phyloP scores from a whole-genome alignment of 2,329 filamentous ascomycete species.

The Talaromyces sp. region DNA sequence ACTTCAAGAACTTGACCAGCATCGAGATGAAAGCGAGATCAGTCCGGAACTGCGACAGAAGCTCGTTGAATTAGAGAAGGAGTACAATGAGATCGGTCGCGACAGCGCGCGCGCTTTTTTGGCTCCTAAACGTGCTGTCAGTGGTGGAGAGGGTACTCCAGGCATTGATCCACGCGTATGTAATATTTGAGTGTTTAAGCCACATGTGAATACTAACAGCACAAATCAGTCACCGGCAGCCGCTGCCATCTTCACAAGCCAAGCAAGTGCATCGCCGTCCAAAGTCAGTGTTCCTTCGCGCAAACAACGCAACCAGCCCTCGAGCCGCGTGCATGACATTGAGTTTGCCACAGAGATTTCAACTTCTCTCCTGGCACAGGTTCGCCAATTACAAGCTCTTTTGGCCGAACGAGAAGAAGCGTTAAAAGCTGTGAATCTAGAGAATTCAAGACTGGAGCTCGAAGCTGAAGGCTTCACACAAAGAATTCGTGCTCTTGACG shows the following conservation, averaged over 20 bases:
- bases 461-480: slow-evolving; percentile 77
- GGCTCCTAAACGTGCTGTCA: slow-evolving; percentile 71
- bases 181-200: neutral
- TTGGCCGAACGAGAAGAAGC: slow-evolving; percentile 85
- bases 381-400: slow-evolving; percentile 81
- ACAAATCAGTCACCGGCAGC: slow-evolving; percentile 61
- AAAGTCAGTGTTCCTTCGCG: slow-evolving; percentile 84
- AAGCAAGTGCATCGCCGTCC: slow-evolving; percentile 79
- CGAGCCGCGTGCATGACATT: slow-evolving; percentile 87
- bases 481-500: slow-evolving; percentile 76
- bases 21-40: slow-evolving; percentile 72
- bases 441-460: slow-evolving; percentile 75
- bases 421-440: slow-evolving; percentile 67
- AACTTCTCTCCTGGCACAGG: slow-evolving; percentile 87
- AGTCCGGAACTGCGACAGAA: slow-evolving; percentile 77
- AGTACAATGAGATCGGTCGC: slow-evolving; percentile 89
- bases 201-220: slow-evolving; percentile 3
- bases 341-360: slow-evolving; percentile 98
- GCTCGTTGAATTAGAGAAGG: slow-evolving; percentile 81
- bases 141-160: slow-evolving; percentile 60
- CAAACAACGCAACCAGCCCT: slow-evolving; percentile 84
- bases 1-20: slow-evolving; percentile 76
- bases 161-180: slow-evolving; percentile 46
- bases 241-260: slow-evolving; percentile 75
- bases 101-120: slow-evolving; percentile 87